phyloP scores from a whole-genome alignment of 495 filamentous ascomycete genomes.

The Hypoxylon lienhwacheense region DNA sequence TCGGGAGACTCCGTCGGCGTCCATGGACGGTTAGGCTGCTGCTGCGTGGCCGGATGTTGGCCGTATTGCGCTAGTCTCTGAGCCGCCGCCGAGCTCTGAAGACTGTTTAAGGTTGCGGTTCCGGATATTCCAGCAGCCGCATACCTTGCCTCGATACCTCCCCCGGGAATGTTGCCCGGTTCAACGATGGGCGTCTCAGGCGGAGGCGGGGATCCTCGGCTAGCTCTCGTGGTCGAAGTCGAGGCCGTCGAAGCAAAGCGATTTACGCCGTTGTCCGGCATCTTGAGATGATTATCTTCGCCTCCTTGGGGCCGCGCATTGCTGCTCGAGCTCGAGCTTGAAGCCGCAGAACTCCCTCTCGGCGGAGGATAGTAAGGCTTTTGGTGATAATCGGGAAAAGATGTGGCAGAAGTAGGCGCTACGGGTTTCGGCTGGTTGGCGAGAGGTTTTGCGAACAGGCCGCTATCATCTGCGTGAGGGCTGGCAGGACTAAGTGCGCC shows the following conservation, averaged over 20 bases:
- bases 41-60: slow-evolving; percentile 44
- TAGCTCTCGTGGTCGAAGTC: slow-evolving; percentile 87
- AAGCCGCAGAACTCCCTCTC: slow-evolving; percentile 54
- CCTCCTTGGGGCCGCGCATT: slow-evolving; percentile 35
- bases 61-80: slow-evolving; percentile 76
- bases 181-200: slow-evolving; percentile 91
- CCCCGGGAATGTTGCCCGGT: slow-evolving; percentile 66
- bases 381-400: slow-evolving; percentile 52
- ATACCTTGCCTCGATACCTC: slow-evolving; percentile 86
- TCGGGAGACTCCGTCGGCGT: slow-evolving; percentile 93
- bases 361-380: slow-evolving; percentile 55
- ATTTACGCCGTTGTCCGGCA: slow-evolving; percentile 61
- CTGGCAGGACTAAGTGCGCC: slow-evolving; percentile 67
- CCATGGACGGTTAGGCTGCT: slow-evolving; percentile 78
- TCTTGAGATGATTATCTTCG: slow-evolving; percentile 32
- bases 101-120: slow-evolving; percentile 72
- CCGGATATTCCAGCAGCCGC: slow-evolving; percentile 87
- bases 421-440: slow-evolving; percentile 37
- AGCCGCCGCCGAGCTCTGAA: slow-evolving; percentile 82
- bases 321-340: slow-evolving; percentile 38
- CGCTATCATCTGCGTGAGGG: slow-evolving; percentile 69
- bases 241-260: slow-evolving; percentile 86
- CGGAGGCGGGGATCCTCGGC: slow-evolving; percentile 89
- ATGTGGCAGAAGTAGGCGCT: slow-evolving; percentile 39
- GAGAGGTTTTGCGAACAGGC: slow-evolving; percentile 64